These are phyloP conservation scores for Mycena polygramma DNA, from an alignment of 768 basidiomycete genomes.

Conservation along the genomic window DNA sequence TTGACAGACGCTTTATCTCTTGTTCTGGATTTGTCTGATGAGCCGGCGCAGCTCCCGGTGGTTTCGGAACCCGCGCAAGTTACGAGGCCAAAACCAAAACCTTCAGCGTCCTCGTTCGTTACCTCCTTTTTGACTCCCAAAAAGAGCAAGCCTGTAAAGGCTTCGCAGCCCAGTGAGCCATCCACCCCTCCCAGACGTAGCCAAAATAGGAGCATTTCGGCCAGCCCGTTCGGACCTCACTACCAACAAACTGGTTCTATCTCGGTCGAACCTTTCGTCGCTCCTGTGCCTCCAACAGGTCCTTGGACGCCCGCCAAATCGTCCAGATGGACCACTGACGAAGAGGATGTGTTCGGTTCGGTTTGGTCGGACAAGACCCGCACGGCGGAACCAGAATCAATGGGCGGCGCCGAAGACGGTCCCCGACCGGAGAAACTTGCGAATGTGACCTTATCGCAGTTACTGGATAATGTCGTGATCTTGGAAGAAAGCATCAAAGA, in stretches of 20 bases:
- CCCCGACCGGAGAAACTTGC: slow-evolving; percentile 46
- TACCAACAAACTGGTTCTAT: slow-evolving; percentile 84
- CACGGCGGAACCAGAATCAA: slow-evolving; percentile 40
- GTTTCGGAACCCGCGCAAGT: slow-evolving; percentile 49
- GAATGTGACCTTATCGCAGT: slow-evolving; percentile 80
- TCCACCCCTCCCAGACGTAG: slow-evolving; percentile 58
- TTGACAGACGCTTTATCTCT: slow-evolving; percentile 89
- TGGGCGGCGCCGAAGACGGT: slow-evolving; percentile 42
- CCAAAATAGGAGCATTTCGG: slow-evolving; percentile 58
- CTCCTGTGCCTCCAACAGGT: slow-evolving; percentile 67
- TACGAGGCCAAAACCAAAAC: slow-evolving; percentile 63
- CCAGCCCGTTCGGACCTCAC: slow-evolving; percentile 88
- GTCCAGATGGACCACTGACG: slow-evolving; percentile 66
- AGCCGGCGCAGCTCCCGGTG: slow-evolving; percentile 48
- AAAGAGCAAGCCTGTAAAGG: slow-evolving; percentile 64
- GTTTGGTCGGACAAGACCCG: slow-evolving; percentile 60
- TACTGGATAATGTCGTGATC: slow-evolving; percentile 95
- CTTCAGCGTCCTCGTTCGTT: slow-evolving; percentile 69
- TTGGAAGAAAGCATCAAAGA: slow-evolving; percentile 97
- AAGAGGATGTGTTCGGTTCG: slow-evolving; percentile 79
- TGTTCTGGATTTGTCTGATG: slow-evolving; percentile 72
- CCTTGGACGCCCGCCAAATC: slow-evolving; percentile 74
- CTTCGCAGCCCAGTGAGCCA: slow-evolving; percentile 55
- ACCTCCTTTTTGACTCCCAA: slow-evolving; percentile 86
- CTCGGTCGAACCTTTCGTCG: slow-evolving; percentile 77